These are phyloP conservation scores for Oryza officinalis DNA, from an alignment of 176 grass and related monocot species.

Conservation along the genomic window DNA sequence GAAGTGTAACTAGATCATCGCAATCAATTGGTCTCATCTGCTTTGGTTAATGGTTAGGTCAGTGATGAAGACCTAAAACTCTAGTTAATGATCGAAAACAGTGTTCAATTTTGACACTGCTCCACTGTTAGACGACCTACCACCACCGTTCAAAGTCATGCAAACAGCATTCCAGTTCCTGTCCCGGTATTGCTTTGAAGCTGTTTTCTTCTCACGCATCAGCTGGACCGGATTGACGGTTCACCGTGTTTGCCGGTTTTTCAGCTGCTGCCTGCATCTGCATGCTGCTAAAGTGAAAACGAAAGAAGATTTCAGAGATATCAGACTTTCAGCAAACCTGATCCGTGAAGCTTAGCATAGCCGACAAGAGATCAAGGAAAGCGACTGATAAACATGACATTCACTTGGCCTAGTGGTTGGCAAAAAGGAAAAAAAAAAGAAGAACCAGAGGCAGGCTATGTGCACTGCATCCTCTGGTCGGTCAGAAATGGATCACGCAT, in stretches of 20 bases:
- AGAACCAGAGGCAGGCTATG: neutral
- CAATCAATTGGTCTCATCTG: no score
- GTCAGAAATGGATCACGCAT: conserved; percentile 5
- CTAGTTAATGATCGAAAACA: neutral
- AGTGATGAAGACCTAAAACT: conserved; percentile 24
- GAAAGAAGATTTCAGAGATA: neutral
- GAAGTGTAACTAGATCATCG: no score
- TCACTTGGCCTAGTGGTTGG: neutral
- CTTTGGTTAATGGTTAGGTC: conserved; percentile 20
- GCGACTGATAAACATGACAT: neutral
- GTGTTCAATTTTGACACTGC: neutral
- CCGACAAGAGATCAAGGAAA: conserved; percentile 4
- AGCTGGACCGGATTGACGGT: neutral
- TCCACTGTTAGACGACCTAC: neutral
- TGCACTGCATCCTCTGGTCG: neutral
- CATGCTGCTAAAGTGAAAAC: neutral
- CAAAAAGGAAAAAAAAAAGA: neutral
- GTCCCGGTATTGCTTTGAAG: neutral
- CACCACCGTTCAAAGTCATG: conserved; percentile 1
- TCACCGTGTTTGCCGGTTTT: neutral
- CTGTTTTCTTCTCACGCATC: neutral
- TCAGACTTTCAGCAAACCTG: neutral
- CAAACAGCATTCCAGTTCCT: neutral
- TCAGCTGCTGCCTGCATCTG: neutral
- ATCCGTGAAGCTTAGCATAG: neutral